Percentiles rank a stretch among this genome's conserved stretches.
Conservation (phyloP, 805 yeast species). For the Myxozyma neotropica region DNA sequence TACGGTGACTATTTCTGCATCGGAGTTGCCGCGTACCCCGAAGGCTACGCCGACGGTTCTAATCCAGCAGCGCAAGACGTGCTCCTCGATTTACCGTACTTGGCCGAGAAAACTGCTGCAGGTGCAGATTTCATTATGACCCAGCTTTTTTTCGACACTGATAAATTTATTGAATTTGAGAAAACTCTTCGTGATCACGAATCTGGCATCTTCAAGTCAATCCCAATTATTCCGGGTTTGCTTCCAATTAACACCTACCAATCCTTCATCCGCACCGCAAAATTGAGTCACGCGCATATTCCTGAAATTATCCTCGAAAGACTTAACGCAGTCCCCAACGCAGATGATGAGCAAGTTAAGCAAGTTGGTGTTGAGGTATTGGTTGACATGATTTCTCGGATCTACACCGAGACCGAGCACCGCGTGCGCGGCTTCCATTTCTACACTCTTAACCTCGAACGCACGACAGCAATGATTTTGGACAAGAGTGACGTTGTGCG, state of each 20-base stretch:
- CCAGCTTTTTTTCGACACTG: constrained; percentile 87
- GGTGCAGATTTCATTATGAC: constrained; percentile 95
- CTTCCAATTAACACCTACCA: constrained; percentile 88
- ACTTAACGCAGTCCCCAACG: constrained; percentile 57
- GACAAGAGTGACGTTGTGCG: constrained; percentile 59
- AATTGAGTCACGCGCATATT: constrained; percentile 80
- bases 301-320: constrained; percentile 58
- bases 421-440: constrained; percentile 85
- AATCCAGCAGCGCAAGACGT: constrained; percentile 57
- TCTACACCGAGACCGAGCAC: constrained; percentile 56
- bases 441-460: constrained; percentile 89
- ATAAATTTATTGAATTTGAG: constrained; percentile 71
- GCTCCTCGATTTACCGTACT: constrained; percentile 69
- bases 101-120: constrained; percentile 83
- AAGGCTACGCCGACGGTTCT: constrained; percentile 89
- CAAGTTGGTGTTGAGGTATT: constrained; percentile 77
- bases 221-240: constrained; percentile 79
- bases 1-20: constrained; percentile 84
- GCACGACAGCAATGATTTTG: constrained; percentile 83
- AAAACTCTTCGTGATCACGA: constrained; percentile 40
- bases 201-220: constrained; percentile 46
- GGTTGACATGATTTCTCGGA: constrained; percentile 60
- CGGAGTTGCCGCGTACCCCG: constrained; percentile 98
- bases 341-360: constrained; percentile 81
- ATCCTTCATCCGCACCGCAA: constrained; percentile 84